Percentiles rank a stretch among this genome's conserved stretches.
Conservation (phyloP, 768 basidiomycete genomes). For the Crassisporium funariophilum region DNA sequence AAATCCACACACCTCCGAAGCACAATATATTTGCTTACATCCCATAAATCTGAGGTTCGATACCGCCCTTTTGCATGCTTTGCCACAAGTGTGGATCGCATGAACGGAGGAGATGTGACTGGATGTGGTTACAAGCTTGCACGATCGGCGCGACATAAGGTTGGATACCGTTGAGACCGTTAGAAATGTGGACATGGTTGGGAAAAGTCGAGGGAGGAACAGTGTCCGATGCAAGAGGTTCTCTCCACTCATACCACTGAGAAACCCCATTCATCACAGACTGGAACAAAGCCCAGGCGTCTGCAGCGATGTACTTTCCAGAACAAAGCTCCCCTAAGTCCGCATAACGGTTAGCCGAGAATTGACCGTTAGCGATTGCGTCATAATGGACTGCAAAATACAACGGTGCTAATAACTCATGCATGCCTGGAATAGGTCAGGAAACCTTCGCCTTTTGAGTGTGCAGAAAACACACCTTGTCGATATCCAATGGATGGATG, state of each 20-base stretch:
- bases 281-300: constrained; percentile 84
- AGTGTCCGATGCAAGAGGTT: constrained; percentile 30
- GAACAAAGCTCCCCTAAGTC: constrained; percentile 65
- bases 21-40: constrained; percentile 60
- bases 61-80: constrained; percentile 73
- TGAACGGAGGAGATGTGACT: constrained; percentile 67
- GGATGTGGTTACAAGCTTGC: constrained; percentile 77
- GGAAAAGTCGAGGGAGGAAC: constrained; percentile 33
- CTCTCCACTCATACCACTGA: constrained; percentile 79
- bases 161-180: constrained; percentile 51
- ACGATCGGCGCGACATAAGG: constrained; percentile 86
- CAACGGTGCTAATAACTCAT: constrained; percentile 89
- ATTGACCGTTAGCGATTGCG: constrained; percentile 49
- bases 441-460: background rate
- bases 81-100: constrained; percentile 82
- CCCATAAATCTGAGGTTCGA: constrained; percentile 97
- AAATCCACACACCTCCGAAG: constrained; percentile 1
- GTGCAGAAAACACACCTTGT: constrained; percentile 55
- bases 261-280: constrained; percentile 77
- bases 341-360: constrained; percentile 31
- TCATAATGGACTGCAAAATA: constrained; percentile 86
- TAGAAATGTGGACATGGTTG: constrained; percentile 46
- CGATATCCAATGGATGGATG: constrained; percentile 89
- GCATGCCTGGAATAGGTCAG: constrained; percentile 70
- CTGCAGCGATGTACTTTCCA: constrained; percentile 73